Percentiles rank a stretch among this genome's conserved stretches.
Conservation (phyloP, 148 eudicot genomes). For the Selenicereus undatus region DNA sequence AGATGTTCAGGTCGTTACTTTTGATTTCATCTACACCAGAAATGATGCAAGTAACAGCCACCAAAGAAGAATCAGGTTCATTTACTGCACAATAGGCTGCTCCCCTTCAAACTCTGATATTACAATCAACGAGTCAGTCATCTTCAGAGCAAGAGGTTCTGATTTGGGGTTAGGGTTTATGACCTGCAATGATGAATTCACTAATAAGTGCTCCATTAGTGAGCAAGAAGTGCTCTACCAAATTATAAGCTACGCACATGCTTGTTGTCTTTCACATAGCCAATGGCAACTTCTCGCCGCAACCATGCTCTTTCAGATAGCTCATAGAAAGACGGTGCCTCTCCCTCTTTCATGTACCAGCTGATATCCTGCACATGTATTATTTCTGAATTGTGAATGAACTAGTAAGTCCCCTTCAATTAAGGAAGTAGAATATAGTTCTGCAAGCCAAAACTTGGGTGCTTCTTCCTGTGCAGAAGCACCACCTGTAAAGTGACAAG, state of each 20-base stretch:
- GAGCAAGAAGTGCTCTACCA: background rate
- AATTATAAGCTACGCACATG: constrained; percentile 36
- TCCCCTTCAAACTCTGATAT: constrained; percentile 97
- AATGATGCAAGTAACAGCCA: background rate
- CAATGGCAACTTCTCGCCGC: constrained; percentile 89
- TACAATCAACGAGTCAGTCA: constrained; percentile 70
- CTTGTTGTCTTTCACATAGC: constrained; percentile 72
- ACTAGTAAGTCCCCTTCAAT: too few relatives aligned
- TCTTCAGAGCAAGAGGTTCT: constrained; percentile 62
- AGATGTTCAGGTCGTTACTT: background rate
- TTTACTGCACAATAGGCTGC: constrained; percentile 47
- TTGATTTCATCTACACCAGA: background rate
- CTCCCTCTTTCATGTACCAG: constrained; percentile 82
- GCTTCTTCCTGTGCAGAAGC: too few relatives aligned
- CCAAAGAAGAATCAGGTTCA: background rate
- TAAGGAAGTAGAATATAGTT: background rate
- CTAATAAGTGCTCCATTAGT: background rate
- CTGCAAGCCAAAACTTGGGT: background rate
- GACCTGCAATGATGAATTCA: constrained; percentile 42
- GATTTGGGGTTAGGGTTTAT: constrained; percentile 81
- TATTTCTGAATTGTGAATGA: background rate
- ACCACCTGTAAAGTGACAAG: too few relatives aligned
- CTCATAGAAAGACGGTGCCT: constrained; percentile 73
- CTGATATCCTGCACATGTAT: constrained; percentile 50
- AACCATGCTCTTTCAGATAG: constrained; percentile 81